A percentile compares a stretch with the other conserved stretches of the same genome.
These are phyloP conservation scores for Orychophragmus violaceus DNA, from an alignment of 345 rosid species.

Conservation along the genomic window DNA sequence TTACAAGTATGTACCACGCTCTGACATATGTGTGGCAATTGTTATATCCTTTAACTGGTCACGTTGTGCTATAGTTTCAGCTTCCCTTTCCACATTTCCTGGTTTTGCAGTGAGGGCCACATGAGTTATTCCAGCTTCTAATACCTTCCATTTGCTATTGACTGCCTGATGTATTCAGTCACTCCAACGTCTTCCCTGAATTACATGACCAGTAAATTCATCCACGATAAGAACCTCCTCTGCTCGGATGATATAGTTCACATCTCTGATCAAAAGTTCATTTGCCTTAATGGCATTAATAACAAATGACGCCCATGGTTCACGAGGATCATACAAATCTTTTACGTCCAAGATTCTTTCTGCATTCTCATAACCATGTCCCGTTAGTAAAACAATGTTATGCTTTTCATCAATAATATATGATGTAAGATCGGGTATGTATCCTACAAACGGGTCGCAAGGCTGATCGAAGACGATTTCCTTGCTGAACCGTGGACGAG, in stretches of 20 bases:
- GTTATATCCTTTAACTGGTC: slow-evolving; percentile 96
- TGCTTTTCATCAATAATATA: slow-evolving; percentile 77
- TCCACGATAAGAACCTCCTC: slow-evolving; percentile 96
- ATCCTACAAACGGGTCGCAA: too few relatives aligned
- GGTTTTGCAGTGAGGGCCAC: slow-evolving; percentile 99
- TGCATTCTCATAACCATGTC: slow-evolving; percentile 94
- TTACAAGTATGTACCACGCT: slow-evolving; percentile 96
- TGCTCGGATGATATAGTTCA: slow-evolving; percentile 85
- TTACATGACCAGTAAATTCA: slow-evolving; percentile 97
- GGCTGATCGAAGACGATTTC: too few relatives aligned
- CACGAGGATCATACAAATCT: slow-evolving; percentile 97
- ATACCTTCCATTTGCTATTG: slow-evolving; percentile 89
- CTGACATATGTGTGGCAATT: slow-evolving; percentile 98
- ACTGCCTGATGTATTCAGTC: slow-evolving; percentile 99
- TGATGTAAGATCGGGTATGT: too few relatives aligned
- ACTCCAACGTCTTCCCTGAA: slow-evolving; percentile 99
- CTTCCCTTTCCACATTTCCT: slow-evolving; percentile 99
- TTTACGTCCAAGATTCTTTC: slow-evolving; percentile 85
- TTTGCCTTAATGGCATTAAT: slow-evolving; percentile 95
- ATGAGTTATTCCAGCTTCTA: slow-evolving; percentile 82
- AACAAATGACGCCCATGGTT: slow-evolving; percentile 89
- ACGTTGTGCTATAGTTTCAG: slow-evolving; percentile 97
- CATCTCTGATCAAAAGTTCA: slow-evolving; percentile 89
- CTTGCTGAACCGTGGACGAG: too few relatives aligned
- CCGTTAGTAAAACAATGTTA: slow-evolving; percentile 82